These are phyloP conservation scores for Metschnikowia santaceciliae DNA, from an alignment of 805 yeast species.

Conservation along the genomic window DNA sequence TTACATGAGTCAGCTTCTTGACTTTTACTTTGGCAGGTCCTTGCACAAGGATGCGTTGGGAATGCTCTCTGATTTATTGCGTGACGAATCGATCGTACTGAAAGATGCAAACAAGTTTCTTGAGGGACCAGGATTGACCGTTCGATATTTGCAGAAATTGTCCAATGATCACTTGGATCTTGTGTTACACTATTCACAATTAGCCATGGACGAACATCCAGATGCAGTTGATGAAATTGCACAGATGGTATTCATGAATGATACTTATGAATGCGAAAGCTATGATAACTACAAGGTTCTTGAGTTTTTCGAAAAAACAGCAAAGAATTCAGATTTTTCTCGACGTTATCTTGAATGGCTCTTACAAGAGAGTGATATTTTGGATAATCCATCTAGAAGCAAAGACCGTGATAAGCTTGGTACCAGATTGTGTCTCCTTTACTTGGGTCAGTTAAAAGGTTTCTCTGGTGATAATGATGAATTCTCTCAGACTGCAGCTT, in stretches of 20 bases:
- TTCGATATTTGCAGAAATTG: constrained; percentile 57
- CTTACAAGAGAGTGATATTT: constrained; percentile 32
- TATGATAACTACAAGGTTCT: constrained; percentile 53
- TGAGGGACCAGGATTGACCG: constrained; percentile 41
- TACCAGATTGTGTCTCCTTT: constrained; percentile 33
- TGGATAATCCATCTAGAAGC: constrained; percentile 16
- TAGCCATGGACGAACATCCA: constrained; percentile 41
- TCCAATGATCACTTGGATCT: constrained; percentile 46
- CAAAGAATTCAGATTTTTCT: constrained; percentile 22
- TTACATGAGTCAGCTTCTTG: constrained; percentile 66
- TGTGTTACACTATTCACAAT: constrained; percentile 52
- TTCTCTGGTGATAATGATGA: constrained; percentile 7
- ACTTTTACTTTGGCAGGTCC: constrained; percentile 63
- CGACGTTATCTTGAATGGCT: constrained; percentile 46
- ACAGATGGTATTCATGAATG: constrained; percentile 57
- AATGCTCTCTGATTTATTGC: constrained; percentile 41
- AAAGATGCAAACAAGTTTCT: constrained; percentile 23
- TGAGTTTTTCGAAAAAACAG: constrained; percentile 39
- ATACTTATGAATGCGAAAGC: constrained; percentile 55
- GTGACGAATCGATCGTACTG: constrained; percentile 11
- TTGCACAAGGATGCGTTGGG: constrained; percentile 65
- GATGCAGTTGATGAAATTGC: constrained; percentile 21
- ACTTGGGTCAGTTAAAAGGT: constrained; percentile 24
- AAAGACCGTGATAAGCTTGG: constrained; percentile 25
- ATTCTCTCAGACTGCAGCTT: constrained; percentile 16